Evolutionary conservation across 768 basidiomycete species (phyloP).

Genomic region (Lactifluus hygrophoroides): DNA sequence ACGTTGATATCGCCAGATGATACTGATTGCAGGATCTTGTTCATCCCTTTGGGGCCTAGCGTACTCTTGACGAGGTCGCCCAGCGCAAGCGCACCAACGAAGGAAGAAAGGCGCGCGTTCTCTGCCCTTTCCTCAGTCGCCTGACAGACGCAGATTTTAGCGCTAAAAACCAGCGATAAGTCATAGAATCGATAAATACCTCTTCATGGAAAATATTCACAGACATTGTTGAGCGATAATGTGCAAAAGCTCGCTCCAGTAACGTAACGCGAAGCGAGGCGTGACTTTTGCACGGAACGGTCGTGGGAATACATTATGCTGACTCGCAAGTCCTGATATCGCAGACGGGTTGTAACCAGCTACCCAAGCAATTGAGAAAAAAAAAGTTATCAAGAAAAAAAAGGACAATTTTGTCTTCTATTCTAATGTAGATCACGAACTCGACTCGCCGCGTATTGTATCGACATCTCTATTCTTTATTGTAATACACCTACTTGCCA

Average conservation of each 20-base stretch:
- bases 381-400: no score
- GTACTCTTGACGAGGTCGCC: slow-evolving; percentile 99
- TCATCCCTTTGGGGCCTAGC: slow-evolving; percentile 98
- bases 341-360: no score
- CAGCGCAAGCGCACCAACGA: slow-evolving; percentile 93
- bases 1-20: slow-evolving; percentile 91
- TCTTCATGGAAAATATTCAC: slow-evolving; percentile 66
- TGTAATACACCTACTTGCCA: no score
- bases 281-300: background rate
- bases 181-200: slow-evolving; percentile 28
- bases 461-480: no score
- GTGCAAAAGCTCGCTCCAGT: background rate
- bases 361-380: no score
- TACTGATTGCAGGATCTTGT: slow-evolving; percentile 94
- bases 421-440: no score
- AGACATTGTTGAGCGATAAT: slow-evolving; percentile 36
- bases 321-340: no score
- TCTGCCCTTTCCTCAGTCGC: slow-evolving; percentile 94
- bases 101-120: slow-evolving; percentile 95
- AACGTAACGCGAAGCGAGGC: background rate
- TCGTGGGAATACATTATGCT: no score
- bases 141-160: slow-evolving; percentile 29
- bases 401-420: no score
- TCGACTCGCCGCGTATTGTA: no score
- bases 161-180: background rate